Conservation (phyloP, 768 basidiomycete genomes). For the Pulveroboletus sp. region DNA sequence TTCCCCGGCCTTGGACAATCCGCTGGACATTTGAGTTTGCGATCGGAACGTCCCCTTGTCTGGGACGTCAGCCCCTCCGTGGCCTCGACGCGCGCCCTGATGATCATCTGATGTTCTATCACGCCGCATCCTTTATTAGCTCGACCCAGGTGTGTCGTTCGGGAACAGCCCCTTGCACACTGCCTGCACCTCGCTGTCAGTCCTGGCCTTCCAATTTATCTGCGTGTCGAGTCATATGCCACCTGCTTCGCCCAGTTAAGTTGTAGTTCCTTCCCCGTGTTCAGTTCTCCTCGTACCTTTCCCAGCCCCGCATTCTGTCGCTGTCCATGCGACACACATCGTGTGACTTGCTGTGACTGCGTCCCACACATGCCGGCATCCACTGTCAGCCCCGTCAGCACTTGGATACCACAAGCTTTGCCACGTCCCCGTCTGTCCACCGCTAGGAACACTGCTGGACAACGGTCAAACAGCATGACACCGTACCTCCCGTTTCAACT, state of each 20-base stretch:
- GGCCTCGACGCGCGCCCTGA: too few relatives aligned
- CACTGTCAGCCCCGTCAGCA: background rate
- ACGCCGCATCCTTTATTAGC: background rate
- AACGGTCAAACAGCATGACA: too few relatives aligned
- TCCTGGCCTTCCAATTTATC: background rate
- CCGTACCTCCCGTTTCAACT: too few relatives aligned
- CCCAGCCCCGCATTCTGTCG: too few relatives aligned
- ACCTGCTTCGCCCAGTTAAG: background rate
- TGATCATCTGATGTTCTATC: conserved; percentile 1
- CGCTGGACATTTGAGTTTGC: background rate
- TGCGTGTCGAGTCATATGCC: background rate
- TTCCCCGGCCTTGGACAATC: background rate
- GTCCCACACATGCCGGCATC: too few relatives aligned
- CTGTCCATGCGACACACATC: too few relatives aligned
- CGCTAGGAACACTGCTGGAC: too few relatives aligned
- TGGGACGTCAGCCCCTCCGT: background rate
- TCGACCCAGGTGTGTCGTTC: background rate
- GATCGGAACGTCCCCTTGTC: background rate
- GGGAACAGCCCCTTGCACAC: background rate
- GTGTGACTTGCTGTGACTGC: background rate
- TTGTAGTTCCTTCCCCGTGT: too few relatives aligned
- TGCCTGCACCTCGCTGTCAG: background rate
- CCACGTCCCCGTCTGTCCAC: background rate
- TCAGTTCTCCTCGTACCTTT: too few relatives aligned
- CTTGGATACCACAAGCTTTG: background rate